Evolutionary conservation across 768 basidiomycete species (phyloP).

Genomic region (Lentinula edodes): DNA sequence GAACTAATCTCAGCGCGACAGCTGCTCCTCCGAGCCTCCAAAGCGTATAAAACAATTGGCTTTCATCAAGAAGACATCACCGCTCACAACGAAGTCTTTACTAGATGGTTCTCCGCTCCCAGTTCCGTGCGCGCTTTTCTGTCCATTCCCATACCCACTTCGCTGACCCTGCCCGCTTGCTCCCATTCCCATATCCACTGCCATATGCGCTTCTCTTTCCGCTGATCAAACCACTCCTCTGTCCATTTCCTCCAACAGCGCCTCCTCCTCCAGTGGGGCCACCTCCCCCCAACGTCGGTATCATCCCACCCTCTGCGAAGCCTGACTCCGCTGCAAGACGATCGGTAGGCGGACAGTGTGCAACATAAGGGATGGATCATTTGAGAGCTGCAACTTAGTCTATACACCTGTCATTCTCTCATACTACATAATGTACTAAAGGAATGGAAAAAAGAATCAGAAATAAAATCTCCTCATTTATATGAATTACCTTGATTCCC

Average conservation of each 20-base stretch:
- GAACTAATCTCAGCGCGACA: slow-evolving; percentile 65
- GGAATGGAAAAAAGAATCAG: too few relatives aligned
- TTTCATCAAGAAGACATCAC: slow-evolving; percentile 57
- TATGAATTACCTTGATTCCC: too few relatives aligned
- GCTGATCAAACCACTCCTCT: not conserved
- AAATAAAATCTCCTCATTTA: too few relatives aligned
- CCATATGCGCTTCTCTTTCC: not conserved
- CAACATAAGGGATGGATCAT: too few relatives aligned
- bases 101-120: not conserved
- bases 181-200: not conserved
- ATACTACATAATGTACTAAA: too few relatives aligned
- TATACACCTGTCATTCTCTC: too few relatives aligned
- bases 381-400: too few relatives aligned
- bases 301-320: not conserved
- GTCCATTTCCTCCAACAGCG: not conserved
- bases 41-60: slow-evolving; percentile 57
- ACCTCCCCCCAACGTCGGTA: not conserved
- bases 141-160: not conserved
- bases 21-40: slow-evolving; percentile 84
- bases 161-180: not conserved
- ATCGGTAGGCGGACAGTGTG: too few relatives aligned
- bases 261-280: not conserved
- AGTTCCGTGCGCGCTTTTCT: not conserved
- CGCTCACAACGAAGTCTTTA: slow-evolving; percentile 27
- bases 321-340: too few relatives aligned